A percentile compares a stretch with the other conserved stretches of the same genome.
Evolutionary conservation across 495 filamentous ascomycete species (phyloP).

Genomic region (Talaromyces borbonicus): DNA sequence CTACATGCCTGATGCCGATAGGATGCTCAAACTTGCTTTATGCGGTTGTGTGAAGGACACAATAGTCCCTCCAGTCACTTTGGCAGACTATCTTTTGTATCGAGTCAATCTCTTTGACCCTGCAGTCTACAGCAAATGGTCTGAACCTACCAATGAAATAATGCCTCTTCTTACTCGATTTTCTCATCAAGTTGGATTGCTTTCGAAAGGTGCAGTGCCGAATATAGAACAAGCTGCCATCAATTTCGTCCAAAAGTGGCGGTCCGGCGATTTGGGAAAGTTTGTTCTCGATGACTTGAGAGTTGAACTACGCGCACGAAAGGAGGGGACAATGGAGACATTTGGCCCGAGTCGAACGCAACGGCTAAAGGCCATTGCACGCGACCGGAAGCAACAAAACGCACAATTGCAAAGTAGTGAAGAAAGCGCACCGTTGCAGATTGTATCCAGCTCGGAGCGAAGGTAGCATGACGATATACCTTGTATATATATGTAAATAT

Average conservation of each 20-base stretch:
- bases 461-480: not conserved
- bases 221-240: constrained; percentile 67
- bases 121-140: constrained; percentile 52
- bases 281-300: constrained; percentile 75
- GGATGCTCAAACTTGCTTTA: constrained; percentile 87
- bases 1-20: constrained; percentile 70
- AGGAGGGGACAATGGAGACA: not conserved
- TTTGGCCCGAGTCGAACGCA: constrained; percentile 3
- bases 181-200: constrained; percentile 61
- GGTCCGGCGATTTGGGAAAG: constrained; percentile 61
- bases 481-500: no score
- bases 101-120: constrained; percentile 59
- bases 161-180: constrained; percentile 54
- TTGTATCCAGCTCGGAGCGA: constrained; percentile 2
- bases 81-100: constrained; percentile 87
- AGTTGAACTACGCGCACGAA: constrained; percentile 36
- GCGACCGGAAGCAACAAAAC: not conserved
- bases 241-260: constrained; percentile 79
- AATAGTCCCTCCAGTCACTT: constrained; percentile 58
- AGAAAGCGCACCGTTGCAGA: not conserved
- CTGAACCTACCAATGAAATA: constrained; percentile 73
- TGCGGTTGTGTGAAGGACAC: constrained; percentile 88
- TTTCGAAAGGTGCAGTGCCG: constrained; percentile 63
- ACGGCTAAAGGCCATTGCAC: not conserved
- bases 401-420: not conserved